Base-by-base conservation (phyloP, 371 early-diverging fungal species). In the Neoconidiobolus thromboides region DNA sequence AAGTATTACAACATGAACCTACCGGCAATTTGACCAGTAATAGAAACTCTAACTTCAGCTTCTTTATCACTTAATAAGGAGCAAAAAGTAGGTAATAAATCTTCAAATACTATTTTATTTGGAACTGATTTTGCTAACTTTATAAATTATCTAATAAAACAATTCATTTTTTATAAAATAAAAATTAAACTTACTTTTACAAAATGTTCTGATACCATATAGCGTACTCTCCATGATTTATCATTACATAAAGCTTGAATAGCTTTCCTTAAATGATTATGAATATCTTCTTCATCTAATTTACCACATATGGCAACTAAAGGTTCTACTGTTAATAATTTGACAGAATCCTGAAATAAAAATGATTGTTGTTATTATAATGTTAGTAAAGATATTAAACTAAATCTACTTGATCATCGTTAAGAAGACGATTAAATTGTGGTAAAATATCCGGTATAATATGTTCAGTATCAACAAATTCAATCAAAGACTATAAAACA, bases 171-270 rank as follows among this genome's bases (percentile, higher is more conserved):
- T 10, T 6, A 5, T 38, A 9, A 0, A 5, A 52, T 14, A 38
- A 14, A 38, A 1, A 15, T 3, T 53, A 44, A 37, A 40, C 55
- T 65, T 76, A 89, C 89, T 77, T 83, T 77, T 48, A 86, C 90
- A 74, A 92, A 92, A 75, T 94, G 91, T 58, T 94, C 91, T 2
- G 96, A 96, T 71, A 93, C 84, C 91, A 94, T 93, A 68, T 95
- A 98, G 52, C 96, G 78, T 43, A 98, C 96, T 64, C 98, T 81
- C 98, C 98, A 98, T 53, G 91, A 89, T 68, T 89, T 93, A 73
- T 98, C 98, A 26, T 77, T 71, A 54, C 85, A 85, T 72, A 95
- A 73, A 43, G 71, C 71, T 55, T 82, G 78, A 55, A 97, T 78
- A 46, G 79, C 72, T 60, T 78, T 77, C 50, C 89, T 69, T 60